Conservation (phyloP, 31 red algal species). For the Bonnemaisonia californica region DNA sequence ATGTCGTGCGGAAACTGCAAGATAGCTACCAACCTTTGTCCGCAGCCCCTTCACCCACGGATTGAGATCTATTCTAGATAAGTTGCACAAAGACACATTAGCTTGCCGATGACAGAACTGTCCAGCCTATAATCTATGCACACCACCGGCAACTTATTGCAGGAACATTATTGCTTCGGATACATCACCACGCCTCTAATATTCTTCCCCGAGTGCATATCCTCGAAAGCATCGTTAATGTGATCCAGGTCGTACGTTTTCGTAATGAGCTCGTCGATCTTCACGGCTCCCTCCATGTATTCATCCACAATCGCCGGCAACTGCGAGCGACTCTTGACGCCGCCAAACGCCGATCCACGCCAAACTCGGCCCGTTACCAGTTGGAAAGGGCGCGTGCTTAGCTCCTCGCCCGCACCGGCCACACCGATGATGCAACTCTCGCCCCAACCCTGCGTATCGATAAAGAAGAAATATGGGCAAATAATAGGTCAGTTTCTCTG, state of each 20-base stretch:
- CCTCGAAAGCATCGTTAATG: constrained; percentile 88
- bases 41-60: too few species aligned
- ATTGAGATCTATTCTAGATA: too few species aligned
- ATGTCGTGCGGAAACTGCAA: too few species aligned
- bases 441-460: constrained; percentile 81
- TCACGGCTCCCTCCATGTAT: constrained; percentile 86
- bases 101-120: neutral
- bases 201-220: constrained; percentile 86
- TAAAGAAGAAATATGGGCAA: neutral
- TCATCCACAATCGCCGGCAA: constrained; percentile 78
- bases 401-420: constrained; percentile 88
- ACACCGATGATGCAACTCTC: constrained; percentile 95
- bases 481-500: too few species aligned
- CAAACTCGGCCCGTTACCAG: constrained; percentile 95
- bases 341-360: constrained; percentile 95
- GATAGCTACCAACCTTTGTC: too few species aligned
- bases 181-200: constrained; percentile 81
- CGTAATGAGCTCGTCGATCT: constrained; percentile 89
- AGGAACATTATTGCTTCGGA: neutral
- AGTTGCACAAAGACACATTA: too few species aligned
- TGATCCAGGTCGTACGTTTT: constrained; percentile 68
- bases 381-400: constrained; percentile 94
- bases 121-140: neutral
- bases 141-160: neutral
- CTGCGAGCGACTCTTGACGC: constrained; percentile 88